These are phyloP conservation scores for Cryphonectria naterciae DNA, from an alignment of 2,329 filamentous ascomycete genomes.

Conservation along the genomic window DNA sequence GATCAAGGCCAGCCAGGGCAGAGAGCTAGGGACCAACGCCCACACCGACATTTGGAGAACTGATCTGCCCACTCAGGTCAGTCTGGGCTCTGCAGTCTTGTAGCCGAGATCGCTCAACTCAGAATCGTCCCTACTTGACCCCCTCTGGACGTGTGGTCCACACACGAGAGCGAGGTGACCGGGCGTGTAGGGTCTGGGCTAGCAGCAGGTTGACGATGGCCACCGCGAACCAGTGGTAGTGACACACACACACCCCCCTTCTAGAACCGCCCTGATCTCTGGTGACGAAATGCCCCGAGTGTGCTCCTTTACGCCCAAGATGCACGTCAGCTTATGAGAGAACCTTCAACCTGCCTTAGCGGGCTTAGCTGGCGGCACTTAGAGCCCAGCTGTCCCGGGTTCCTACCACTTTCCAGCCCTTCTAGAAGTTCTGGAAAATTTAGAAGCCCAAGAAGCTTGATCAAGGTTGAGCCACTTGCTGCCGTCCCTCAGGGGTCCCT, in stretches of 20 bases:
- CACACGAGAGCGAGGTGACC: not conserved
- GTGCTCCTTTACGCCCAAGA: constrained; percentile 1
- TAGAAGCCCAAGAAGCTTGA: constrained; percentile 18
- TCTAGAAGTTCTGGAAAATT: constrained; percentile 25
- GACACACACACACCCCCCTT: not conserved
- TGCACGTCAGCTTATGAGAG: constrained; percentile 28
- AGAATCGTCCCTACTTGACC: not conserved
- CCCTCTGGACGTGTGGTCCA: not conserved
- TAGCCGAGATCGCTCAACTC: constrained; percentile 1
- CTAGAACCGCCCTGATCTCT: not conserved
- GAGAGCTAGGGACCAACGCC: constrained; percentile 16
- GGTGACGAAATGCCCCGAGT: not conserved
- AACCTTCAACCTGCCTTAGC: constrained; percentile 25
- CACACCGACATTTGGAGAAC: constrained; percentile 29
- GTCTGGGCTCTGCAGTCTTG: not conserved
- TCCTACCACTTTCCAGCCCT: constrained; percentile 21
- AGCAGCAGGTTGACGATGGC: not conserved
- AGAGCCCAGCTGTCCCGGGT: constrained; percentile 16
- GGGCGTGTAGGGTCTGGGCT: not conserved
- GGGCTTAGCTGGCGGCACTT: constrained; percentile 28
- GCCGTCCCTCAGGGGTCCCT: constrained; percentile 20
- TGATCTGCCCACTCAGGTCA: not conserved
- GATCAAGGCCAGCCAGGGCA: constrained; percentile 3
- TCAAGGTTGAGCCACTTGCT: constrained; percentile 21
- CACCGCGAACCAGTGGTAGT: not conserved